A percentile compares a stretch with the other conserved stretches of the same genome.
phyloP scores from a whole-genome alignment of 148 eudicot genomes.

The Limonium bicolor region DNA sequence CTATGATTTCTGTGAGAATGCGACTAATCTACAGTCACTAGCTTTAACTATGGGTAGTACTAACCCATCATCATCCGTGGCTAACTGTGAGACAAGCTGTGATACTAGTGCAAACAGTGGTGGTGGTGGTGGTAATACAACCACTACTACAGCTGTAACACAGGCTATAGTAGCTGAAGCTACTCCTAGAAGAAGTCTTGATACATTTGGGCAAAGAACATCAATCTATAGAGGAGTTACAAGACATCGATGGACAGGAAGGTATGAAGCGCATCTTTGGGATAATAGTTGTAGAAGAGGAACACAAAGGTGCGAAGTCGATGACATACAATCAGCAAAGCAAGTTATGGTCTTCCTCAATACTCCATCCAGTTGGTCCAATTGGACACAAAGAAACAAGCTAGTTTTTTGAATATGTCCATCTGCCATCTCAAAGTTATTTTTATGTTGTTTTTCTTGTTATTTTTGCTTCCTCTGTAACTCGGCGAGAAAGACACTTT shows the following conservation, averaged over 20 bases:
- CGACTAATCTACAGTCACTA: slow-evolving; percentile 57
- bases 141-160: slow-evolving; percentile 20
- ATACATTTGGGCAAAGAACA: slow-evolving; percentile 91
- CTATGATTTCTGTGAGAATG: slow-evolving; percentile 47
- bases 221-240: slow-evolving; percentile 95
- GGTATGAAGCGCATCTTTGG: slow-evolving; percentile 98
- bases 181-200: slow-evolving; percentile 67
- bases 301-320: too few relatives aligned
- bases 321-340: too few relatives aligned
- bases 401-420: too few relatives aligned
- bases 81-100: slow-evolving; percentile 4
- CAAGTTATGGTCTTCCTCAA: too few relatives aligned
- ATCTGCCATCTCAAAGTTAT: too few relatives aligned
- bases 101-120: slow-evolving; percentile 4
- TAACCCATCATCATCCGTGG: slow-evolving; percentile 5
- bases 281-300: slow-evolving; percentile 96
- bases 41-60: slow-evolving; percentile 83
- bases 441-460: too few relatives aligned
- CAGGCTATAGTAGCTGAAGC: slow-evolving; percentile 50
- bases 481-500: too few relatives aligned
- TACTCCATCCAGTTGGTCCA: too few relatives aligned
- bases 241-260: slow-evolving; percentile 98
- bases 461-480: too few relatives aligned
- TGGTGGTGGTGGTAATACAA: slow-evolving; percentile 13
- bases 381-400: too few relatives aligned